phyloP scores from a whole-genome alignment of 2,329 filamentous ascomycete species.

The Xylaria sp. region DNA sequence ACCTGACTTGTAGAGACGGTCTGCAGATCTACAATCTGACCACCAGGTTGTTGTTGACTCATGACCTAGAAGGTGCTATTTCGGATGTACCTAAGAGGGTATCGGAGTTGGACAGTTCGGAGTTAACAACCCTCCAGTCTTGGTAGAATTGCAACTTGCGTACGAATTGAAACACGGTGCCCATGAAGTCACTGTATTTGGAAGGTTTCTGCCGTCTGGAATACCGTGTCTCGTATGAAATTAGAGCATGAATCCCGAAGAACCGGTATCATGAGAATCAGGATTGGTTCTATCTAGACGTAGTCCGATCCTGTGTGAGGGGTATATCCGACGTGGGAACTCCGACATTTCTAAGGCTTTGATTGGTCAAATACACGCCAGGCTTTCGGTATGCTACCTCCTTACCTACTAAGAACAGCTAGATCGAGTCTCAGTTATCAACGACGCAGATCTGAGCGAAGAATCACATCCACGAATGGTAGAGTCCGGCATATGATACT shows the following conservation, averaged over 20 bases:
- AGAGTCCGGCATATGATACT: no score
- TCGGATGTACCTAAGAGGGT: no score
- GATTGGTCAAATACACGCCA: conserved; percentile 17
- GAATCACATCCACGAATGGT: no score
- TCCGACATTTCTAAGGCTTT: conserved; percentile 19
- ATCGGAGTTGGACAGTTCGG: conserved; percentile 4
- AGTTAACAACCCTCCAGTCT: conserved; percentile 4
- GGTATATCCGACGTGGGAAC: no score
- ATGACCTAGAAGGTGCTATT: no score
- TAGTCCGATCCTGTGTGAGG: no score
- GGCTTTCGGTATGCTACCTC: conserved; percentile 24
- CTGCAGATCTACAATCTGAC: conserved; percentile 35
- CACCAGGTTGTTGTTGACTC: conserved; percentile 28
- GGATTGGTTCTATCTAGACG: no score
- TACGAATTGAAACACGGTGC: neutral
- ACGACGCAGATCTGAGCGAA: no score
- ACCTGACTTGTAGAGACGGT: conserved; percentile 18
- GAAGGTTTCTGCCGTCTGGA: neutral
- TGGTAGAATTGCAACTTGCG: conserved; percentile 18
- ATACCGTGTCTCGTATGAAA: no score
- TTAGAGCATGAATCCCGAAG: neutral
- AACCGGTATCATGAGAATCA: conserved; percentile 8
- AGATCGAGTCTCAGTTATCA: no score
- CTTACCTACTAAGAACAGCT: no score
- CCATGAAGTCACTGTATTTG: neutral